Conservation (phyloP, 2,329 filamentous ascomycete species). For the Myriosclerotinia duriaeana region DNA sequence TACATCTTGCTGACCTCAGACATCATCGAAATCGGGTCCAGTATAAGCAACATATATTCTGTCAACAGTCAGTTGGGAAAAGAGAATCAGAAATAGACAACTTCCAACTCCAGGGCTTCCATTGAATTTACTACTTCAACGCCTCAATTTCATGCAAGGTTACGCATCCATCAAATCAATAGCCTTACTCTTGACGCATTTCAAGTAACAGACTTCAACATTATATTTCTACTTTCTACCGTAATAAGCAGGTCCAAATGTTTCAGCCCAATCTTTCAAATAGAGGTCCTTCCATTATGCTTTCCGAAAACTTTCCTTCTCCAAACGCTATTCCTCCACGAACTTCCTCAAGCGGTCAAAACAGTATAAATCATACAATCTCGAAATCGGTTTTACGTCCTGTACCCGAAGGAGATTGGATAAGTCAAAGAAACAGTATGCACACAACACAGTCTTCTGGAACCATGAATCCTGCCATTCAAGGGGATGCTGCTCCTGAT, state of each 20-base stretch:
- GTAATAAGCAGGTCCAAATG: constrained; percentile 7
- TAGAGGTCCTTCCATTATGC: constrained; percentile 28
- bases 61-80: background rate
- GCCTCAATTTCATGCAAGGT: constrained; percentile 8
- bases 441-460: constrained; percentile 26
- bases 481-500: constrained; percentile 29
- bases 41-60: background rate
- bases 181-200: background rate
- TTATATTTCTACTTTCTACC: background rate
- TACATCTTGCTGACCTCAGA: background rate
- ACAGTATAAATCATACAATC: constrained; percentile 34
- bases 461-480: constrained; percentile 34
- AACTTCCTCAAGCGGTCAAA: constrained; percentile 64
- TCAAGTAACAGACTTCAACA: background rate
- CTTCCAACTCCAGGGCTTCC: background rate
- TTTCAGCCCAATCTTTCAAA: constrained; percentile 16
- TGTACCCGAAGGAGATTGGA: constrained; percentile 63
- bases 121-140: background rate
- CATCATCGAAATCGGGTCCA: background rate
- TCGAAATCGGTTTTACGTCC: constrained; percentile 49
- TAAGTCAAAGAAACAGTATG: constrained; percentile 45
- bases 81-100: background rate
- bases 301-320: constrained; percentile 42
- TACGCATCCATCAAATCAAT: constrained; percentile 9
- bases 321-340: constrained; percentile 70